These are phyloP conservation scores for Rhodotorula sp. DNA, from an alignment of 1,284 basidiomycete species.

Conservation along the genomic window DNA sequence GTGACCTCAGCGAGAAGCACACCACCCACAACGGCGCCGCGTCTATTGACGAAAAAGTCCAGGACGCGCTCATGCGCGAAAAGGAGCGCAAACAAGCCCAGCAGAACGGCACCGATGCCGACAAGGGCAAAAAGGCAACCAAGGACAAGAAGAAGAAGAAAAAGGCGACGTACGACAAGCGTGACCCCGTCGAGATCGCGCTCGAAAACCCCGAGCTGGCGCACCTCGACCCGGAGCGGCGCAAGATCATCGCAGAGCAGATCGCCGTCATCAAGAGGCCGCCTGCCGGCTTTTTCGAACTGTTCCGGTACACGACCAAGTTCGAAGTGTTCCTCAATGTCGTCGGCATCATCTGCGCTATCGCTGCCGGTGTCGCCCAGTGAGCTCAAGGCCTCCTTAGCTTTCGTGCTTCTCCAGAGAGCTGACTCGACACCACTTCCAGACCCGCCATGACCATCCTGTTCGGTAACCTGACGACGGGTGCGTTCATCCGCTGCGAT, in stretches of 20 bases:
- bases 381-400: background rate
- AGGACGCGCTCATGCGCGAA: background rate
- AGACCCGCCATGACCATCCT: slow-evolving; percentile 16
- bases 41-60: slow-evolving; percentile 12
- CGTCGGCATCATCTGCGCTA: slow-evolving; percentile 39
- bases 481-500: too few relatives aligned
- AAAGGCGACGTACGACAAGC: slow-evolving; percentile 11
- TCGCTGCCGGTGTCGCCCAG: slow-evolving; percentile 24
- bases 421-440: background rate
- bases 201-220: slow-evolving; percentile 35
- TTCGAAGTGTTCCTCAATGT: slow-evolving; percentile 39
- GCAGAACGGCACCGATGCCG: background rate
- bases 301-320: slow-evolving; percentile 35
- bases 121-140: slow-evolving; percentile 4
- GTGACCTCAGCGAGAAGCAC: background rate
- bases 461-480: slow-evolving; percentile 47
- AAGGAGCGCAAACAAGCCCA: background rate
- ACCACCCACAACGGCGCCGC: background rate
- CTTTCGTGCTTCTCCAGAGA: background rate
- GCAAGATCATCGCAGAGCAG: slow-evolving; percentile 33
- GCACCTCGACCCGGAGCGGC: slow-evolving; percentile 28
- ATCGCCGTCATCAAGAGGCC: slow-evolving; percentile 24
- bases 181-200: slow-evolving; percentile 19
- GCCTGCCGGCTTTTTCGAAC: slow-evolving; percentile 11
- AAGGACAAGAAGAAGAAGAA: slow-evolving; percentile 3